Percentiles rank a stretch among this genome's conserved stretches.
phyloP scores from a whole-genome alignment of 179 eudicot species.

The Drosera spatulata region DNA sequence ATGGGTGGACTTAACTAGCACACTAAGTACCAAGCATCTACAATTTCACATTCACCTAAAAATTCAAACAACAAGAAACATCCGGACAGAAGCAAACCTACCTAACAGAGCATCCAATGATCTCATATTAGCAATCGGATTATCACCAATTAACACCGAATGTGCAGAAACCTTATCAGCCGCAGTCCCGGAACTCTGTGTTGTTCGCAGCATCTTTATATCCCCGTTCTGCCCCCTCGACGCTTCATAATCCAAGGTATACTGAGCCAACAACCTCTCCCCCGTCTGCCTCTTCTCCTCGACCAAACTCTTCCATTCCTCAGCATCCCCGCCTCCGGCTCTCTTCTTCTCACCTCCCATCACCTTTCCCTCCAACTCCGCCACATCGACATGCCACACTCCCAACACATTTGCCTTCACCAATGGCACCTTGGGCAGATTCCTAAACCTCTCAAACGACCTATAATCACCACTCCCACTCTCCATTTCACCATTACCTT shows the following conservation, averaged over 20 bases:
- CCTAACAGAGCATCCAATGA: slow-evolving; percentile 82
- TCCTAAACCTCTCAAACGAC: slow-evolving; percentile 46
- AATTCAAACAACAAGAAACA: neutral
- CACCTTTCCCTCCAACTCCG: slow-evolving; percentile 64
- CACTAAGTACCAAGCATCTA: neutral
- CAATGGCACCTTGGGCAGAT: slow-evolving; percentile 70
- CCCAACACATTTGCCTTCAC: slow-evolving; percentile 54
- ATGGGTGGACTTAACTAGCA: neutral
- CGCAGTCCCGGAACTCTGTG: slow-evolving; percentile 93
- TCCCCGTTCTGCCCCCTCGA: slow-evolving; percentile 72
- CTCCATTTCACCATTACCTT: neutral
- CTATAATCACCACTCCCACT: slow-evolving; percentile 7
- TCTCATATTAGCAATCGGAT: slow-evolving; percentile 72
- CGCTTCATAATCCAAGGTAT: slow-evolving; percentile 47
- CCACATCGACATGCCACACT: slow-evolving; percentile 55
- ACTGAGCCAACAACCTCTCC: slow-evolving; percentile 78
- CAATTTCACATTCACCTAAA: too few relatives aligned
- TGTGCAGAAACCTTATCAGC: slow-evolving; percentile 94
- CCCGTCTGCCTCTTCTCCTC: slow-evolving; percentile 65
- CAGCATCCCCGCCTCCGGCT: slow-evolving; percentile 32
- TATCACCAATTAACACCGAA: slow-evolving; percentile 84
- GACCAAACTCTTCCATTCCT: slow-evolving; percentile 67
- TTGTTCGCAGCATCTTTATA: slow-evolving; percentile 72
- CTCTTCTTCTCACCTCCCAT: slow-evolving; percentile 41
- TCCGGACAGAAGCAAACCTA: slow-evolving; percentile 8